Evolutionary conservation across 345 rosid genomes (phyloP).

Genomic region (Mallotus nudiflorus): DNA sequence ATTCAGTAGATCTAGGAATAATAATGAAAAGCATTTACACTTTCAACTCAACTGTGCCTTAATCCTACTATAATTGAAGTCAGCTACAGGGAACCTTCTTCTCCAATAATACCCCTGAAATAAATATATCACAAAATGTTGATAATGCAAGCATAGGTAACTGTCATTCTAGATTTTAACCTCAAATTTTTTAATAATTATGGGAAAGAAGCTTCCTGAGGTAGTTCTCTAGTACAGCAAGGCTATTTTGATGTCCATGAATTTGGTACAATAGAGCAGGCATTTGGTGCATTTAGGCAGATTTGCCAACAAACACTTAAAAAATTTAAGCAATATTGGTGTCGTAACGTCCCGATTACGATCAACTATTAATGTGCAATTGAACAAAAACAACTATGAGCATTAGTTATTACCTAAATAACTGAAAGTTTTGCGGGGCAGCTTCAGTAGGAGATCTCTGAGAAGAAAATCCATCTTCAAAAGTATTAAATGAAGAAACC

Average conservation of each 20-base stretch:
- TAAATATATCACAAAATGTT: not conserved
- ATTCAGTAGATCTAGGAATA: not conserved
- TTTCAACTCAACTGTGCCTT: no score
- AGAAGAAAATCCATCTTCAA: constrained; percentile 76
- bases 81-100: no score
- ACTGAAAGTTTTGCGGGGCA: constrained; percentile 85
- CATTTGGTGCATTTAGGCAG: not conserved
- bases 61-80: no score
- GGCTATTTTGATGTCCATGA: not conserved
- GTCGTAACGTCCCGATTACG: not conserved
- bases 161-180: not conserved
- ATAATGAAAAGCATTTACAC: not conserved
- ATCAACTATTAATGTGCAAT: no score
- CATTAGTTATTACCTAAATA: constrained; percentile 83
- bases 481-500: constrained; percentile 69
- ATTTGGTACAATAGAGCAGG: not conserved
- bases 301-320: no score
- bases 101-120: not conserved
- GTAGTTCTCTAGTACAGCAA: not conserved
- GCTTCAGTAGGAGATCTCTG: constrained; percentile 74
- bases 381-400: not conserved
- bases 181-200: not conserved
- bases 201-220: not conserved
- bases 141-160: not conserved
- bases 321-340: not conserved